These are phyloP conservation scores for Physcia stellaris DNA, from an alignment of 495 filamentous ascomycete species.

Conservation along the genomic window DNA sequence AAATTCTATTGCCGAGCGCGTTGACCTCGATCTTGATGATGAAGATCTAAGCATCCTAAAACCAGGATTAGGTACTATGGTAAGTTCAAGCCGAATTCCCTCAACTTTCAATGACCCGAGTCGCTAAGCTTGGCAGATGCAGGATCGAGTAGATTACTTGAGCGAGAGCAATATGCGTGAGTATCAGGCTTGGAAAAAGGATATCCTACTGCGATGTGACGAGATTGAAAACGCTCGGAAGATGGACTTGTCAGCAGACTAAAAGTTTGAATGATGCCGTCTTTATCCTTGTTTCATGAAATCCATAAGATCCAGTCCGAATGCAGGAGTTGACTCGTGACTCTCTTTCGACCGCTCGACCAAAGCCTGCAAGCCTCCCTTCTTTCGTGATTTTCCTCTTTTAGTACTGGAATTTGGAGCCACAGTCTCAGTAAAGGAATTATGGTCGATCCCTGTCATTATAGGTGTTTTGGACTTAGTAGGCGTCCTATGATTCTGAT, in stretches of 20 bases:
- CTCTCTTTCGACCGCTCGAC: neutral
- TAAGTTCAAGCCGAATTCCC: neutral
- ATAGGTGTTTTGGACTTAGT: neutral
- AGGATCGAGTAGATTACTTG: conserved; percentile 69
- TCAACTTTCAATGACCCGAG: neutral
- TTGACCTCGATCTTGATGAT: conserved; percentile 13
- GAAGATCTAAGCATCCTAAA: conserved; percentile 27
- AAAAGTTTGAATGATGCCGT: neutral
- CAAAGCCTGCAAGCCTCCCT: neutral
- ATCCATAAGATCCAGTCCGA: neutral
- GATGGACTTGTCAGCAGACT: neutral
- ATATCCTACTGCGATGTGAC: too few relatives aligned
- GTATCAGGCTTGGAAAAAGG: conserved; percentile 60
- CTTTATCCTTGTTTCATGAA: neutral
- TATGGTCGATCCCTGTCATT: neutral
- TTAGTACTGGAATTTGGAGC: neutral
- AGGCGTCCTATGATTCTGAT: neutral
- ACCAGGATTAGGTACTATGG: conserved; percentile 57
- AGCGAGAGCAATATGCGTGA: conserved; percentile 53
- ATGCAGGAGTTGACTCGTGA: neutral
- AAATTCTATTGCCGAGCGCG: conserved; percentile 8
- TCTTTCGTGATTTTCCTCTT: neutral
- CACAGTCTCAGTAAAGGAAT: neutral
- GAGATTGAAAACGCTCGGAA: too few relatives aligned
- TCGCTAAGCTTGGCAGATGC: conserved; percentile 33